Conservation (phyloP, 352 stramenopile genomes). For the Blastocystis sp. region DNA sequence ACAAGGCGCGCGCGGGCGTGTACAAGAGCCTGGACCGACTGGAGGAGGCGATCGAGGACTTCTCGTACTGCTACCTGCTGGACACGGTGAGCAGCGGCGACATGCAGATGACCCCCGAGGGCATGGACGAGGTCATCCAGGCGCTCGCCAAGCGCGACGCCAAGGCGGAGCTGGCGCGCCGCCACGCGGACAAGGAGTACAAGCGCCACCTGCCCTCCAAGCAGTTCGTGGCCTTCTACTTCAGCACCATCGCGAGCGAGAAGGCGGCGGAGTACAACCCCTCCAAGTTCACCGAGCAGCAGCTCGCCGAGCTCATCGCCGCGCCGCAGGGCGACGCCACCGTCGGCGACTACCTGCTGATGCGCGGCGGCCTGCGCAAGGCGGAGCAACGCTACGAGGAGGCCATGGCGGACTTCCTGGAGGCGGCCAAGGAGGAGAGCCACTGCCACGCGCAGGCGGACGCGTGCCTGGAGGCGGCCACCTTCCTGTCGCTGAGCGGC, state of each 20-base stretch:
- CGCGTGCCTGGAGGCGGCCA: slow-evolving; percentile 41
- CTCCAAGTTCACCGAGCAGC: background rate
- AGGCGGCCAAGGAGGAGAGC: slow-evolving; percentile 12
- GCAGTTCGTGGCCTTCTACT: slow-evolving; percentile 64
- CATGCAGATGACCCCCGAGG: slow-evolving; percentile 40
- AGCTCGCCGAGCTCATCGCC: slow-evolving; percentile 32
- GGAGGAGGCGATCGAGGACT: slow-evolving; percentile 50
- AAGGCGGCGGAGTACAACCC: slow-evolving; percentile 34
- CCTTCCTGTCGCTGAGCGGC: slow-evolving; percentile 38
- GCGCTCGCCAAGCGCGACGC: slow-evolving; percentile 16
- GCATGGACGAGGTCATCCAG: slow-evolving; percentile 51
- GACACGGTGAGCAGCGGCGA: slow-evolving; percentile 33
- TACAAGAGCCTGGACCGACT: background rate
- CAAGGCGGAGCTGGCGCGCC: slow-evolving; percentile 36
- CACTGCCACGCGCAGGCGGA: background rate
- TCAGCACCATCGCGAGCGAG: slow-evolving; percentile 48
- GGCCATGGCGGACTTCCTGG: slow-evolving; percentile 32
- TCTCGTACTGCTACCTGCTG: slow-evolving; percentile 59
- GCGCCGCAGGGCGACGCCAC: background rate
- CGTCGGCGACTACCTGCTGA: slow-evolving; percentile 40
- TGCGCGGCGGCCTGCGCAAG: slow-evolving; percentile 56
- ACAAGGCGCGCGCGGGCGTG: slow-evolving; percentile 45
- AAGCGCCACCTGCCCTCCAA: slow-evolving; percentile 31
- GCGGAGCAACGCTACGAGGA: slow-evolving; percentile 18
- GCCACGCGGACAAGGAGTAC: background rate